A percentile compares a stretch with the other conserved stretches of the same genome.
Evolutionary conservation across 2,329 filamentous ascomycete species (phyloP).

Genomic region (Fusarium sp.): DNA sequence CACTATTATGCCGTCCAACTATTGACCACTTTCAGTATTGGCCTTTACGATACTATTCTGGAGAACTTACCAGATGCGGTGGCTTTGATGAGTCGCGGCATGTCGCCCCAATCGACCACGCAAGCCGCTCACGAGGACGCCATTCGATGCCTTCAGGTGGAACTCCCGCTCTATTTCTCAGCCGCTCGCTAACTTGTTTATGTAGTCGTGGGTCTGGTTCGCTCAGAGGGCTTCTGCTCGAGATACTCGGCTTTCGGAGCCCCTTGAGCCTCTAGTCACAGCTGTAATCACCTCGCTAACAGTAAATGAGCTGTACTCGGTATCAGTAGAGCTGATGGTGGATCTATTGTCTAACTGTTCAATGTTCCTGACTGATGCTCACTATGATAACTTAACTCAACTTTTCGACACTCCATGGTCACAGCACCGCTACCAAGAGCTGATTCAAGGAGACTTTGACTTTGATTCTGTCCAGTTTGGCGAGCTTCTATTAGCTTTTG

Average conservation of each 20-base stretch:
- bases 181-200: conserved; percentile 9
- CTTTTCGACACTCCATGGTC: conserved; percentile 72
- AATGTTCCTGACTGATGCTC: conserved; percentile 67
- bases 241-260: conserved; percentile 65
- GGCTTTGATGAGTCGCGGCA: conserved; percentile 53
- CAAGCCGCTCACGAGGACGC: conserved; percentile 62
- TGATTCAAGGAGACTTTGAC: conserved; percentile 70
- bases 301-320: conserved; percentile 67
- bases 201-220: conserved; percentile 78
- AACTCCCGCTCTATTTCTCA: conserved; percentile 11
- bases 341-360: conserved; percentile 74
- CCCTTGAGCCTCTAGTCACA: conserved; percentile 69
- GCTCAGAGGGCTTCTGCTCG: conserved; percentile 72
- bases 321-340: conserved; percentile 71
- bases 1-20: conserved; percentile 26
- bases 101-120: conserved; percentile 47
- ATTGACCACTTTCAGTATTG: conserved; percentile 47
- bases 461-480: conserved; percentile 74
- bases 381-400: conserved; percentile 67
- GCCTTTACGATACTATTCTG: conserved; percentile 54
- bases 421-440: conserved; percentile 62
- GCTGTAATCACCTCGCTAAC: conserved; percentile 70
- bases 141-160: conserved; percentile 69
- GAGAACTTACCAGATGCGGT: conserved; percentile 56
- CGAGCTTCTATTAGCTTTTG: conserved; percentile 74